Base-by-base conservation (phyloP, 345 rosid genomes). In the Cardamine resedifolia region DNA sequence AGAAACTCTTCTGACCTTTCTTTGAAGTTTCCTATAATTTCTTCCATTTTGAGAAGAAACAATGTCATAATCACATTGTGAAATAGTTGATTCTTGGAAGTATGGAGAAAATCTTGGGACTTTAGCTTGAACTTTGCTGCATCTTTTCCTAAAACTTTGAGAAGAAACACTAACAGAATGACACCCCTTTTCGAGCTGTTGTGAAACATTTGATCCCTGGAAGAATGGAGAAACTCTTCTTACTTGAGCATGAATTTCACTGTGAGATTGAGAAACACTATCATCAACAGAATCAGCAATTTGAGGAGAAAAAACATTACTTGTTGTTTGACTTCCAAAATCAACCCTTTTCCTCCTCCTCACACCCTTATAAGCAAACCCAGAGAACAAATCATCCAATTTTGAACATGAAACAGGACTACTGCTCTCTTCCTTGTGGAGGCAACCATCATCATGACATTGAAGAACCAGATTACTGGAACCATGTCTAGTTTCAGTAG, bases 1-100 rank as follows among this genome's bases (percentile, higher is more conserved):
- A 0, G 83, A 82, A 75, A 72, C 81, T 75, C 72, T 80, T 23
- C n/a, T 15, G 4, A 79, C 80, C 41, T 74, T 12, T 24, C 55
- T 38, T 52, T 66, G 47, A n/a, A 3, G 16, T 63, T 51, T 60
- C 52, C 23, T 57, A 44, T 6, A 19, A 10, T 15, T 58, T 20
- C 56, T 58, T 53, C 24, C 53, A 26, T 14, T 66, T 49, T 58
- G 52, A 36, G 66, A 45, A n/a, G 38, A 28, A 36, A 48, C 57
- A 65, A 26, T 48, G 5, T 56, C 60, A 66, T 34, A 66, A 58
- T 19, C 66, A 59, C 58, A 51, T 18, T 31, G 41, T 57, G 65
- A 28, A 19, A 28, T 9, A 3, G 23, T 8, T 56, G 72, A 53
- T 52, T 31, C 21, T 15, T 56, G 21, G 4, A 56, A 57, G 23